Base-by-base conservation (phyloP, 192 early-diverging fungal genomes). In the Coemansia sp. region DNA sequence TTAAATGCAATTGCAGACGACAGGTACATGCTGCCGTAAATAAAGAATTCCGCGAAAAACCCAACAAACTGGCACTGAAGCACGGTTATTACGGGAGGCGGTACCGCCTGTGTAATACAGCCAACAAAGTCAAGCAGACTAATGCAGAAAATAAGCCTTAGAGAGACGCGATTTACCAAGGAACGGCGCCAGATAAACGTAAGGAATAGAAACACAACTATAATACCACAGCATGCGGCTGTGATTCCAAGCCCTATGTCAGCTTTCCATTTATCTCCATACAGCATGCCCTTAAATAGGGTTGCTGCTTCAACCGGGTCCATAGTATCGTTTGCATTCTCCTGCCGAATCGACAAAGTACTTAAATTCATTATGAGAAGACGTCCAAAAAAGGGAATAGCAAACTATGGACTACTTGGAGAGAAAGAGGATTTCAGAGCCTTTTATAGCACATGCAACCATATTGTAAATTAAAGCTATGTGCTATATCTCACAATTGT, bases 1-100 rank as follows among this genome's bases (percentile, higher is more conserved):
- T 72, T 72, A 30, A 66, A 66, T 4, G 69, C 69, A 37, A 72
- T 66, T 1, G 69, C 44, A 1, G 63, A 57, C 11, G 69, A 72
- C n/a, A 65, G 31, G n/a, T 72, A 72, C n/a, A 65, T 48, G 34
- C 58, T 58, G 2, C 50, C 18, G 1, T 21, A 60, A 11, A 44
- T 56, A 16, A 48, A 60, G n/a, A 56, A 56, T 6, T 64, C 50
- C 6, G 53, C 50, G 10, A 72, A 58, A 28, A 57, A 65, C 7
- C 23, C 38, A 20, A 15, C 21, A 14, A 31, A 21, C 12, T 48
- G 62, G 23, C 63, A 72, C 10, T 15, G 0, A 0, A 31, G 16
- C 9, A 20, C 0, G 4, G 50, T 6, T 12, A 16, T 10, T 5
- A n/a, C 10, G 6, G 1, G 10, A 8, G 20, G 26, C 8, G 61